Evolutionary conservation across 2,329 filamentous ascomycete species (phyloP), one percentile per base, ranked within the genome.

Genomic region (Alternaria viburni): DNA sequence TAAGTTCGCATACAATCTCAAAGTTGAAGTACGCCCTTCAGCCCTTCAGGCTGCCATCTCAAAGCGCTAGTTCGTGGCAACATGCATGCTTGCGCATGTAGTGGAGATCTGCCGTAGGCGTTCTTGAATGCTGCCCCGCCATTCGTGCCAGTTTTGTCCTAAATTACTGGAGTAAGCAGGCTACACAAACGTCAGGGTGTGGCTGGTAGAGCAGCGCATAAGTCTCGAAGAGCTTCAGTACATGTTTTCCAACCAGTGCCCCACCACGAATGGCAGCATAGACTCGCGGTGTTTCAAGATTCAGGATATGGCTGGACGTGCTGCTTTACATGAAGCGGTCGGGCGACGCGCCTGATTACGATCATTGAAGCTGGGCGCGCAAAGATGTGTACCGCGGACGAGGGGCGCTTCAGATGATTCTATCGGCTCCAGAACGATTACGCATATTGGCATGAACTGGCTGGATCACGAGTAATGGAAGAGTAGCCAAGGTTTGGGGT

Each of bases 241-340:
- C 25, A 13, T 32, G 21, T 8, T 32, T 13, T 43, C 45, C 15
- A 32, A n/a, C 12, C n/a, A 21, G 25, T n/a, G 15, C 15, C 2
- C 17, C 28, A 32, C 13, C 17, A 41, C 13, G 2, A 25, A 5
- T 25, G 26, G n/a, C 23, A 45, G 21, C 25, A 21, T 45, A 17
- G 50, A 54, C 36, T 62, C 49, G 47, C 17, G 12, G 9, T 8
- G 56, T 62, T 59, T 62, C 49, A 59, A 54, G n/a, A 21, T 44
- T 47, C 25, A 45, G 56, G 56, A 36, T 6, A 54, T 46, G 21
- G 47, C 45, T 36, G 47, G n/a, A 13, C 50, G 6, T 13, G 15
- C 26, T 54, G 54, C 28, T 62, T 47, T 30, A 44, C 32, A 19
- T 61, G 46, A 59, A 50, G 32, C n/a, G 55, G 28, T 43, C 23